Evolutionary conservation across 2,329 filamentous ascomycete genomes (phyloP), one percentile per base, ranked within the genome.

Genomic region (Ophiostoma perfectum): DNA sequence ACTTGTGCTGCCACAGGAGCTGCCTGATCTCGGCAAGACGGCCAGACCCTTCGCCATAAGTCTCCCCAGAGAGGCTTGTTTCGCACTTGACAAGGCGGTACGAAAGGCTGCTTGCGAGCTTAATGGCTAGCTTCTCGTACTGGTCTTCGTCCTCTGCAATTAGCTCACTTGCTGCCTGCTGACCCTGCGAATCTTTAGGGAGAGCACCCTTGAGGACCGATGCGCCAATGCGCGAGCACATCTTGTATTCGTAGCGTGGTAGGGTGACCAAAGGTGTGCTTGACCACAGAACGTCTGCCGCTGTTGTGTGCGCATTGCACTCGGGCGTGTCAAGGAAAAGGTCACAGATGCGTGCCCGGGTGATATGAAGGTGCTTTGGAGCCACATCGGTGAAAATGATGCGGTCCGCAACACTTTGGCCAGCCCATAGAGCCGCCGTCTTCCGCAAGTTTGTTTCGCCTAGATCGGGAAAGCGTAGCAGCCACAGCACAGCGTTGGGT

Each of bases 181-280:
- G 79, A 3, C 94, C 93, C n/a, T 87, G 86, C 1, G 81, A 79
- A 0, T 81, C 83, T 72, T 88, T 89, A 0, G 95, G 95, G 3
- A 99, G 80, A 0, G 95, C 95, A 16, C 95, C 95, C 72, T 88
- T 91, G 42, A 99, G 83, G 68, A 99, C 98, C 11, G 92, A 97
- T 6, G 95, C 93, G 6, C 94, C 95, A 90, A 99, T 99, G 67
- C 95, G 90, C 60, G 92, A 96, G 78, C 95, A 99, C 95, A 99
- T 99, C 79, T 99, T 99, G 80, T 97, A 97, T 66, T 90, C 86
- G 77, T 98, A 97, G 47, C 95, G 87, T 11, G 95, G 93, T 42
- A 95, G 83, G 0, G 95, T 99, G 41, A 99, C 82, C 36, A 99
- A 81, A 5, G 95, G 95, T 0, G 95, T 98, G 73, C 93, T 96